phyloP scores from a whole-genome alignment of 1,139 yeast genomes.

The Candida albicans region DNA sequence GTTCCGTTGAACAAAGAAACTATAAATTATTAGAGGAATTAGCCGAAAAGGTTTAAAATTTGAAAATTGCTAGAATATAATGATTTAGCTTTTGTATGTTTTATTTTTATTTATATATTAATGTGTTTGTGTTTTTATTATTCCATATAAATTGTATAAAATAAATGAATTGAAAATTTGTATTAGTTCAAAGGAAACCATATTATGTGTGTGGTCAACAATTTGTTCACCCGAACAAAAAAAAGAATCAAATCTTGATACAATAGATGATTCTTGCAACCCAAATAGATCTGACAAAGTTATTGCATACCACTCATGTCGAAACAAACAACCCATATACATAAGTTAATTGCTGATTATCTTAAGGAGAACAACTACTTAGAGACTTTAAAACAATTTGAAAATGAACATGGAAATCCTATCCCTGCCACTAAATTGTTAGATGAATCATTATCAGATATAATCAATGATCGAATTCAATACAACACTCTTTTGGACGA shows the following conservation, averaged over 20 bases:
- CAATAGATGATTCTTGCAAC: background rate
- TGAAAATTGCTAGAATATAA: background rate
- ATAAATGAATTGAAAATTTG: background rate
- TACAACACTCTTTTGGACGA: constrained; percentile 24
- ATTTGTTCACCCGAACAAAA: too few species aligned
- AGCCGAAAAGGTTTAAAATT: constrained; percentile 53
- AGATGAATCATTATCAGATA: constrained; percentile 50
- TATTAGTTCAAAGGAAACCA: background rate
- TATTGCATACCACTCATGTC: background rate
- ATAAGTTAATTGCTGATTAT: constrained; percentile 55
- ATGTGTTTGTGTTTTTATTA: background rate
- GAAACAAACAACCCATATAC: constrained; percentile 14
- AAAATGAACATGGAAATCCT: constrained; percentile 45
- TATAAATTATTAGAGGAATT: constrained; percentile 71
- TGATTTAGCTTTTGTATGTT: background rate
- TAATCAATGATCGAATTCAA: constrained; percentile 51
- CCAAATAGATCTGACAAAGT: too few species aligned
- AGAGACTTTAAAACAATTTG: constrained; percentile 48
- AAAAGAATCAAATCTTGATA: background rate
- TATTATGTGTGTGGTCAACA: too few species aligned
- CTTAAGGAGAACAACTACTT: constrained; percentile 45
- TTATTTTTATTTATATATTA: background rate
- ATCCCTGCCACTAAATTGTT: constrained; percentile 19
- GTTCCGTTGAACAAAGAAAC: constrained; percentile 84
- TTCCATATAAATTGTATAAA: background rate